Base-by-base conservation (phyloP, 148 eudicot species). In the Pouteria glomerata region DNA sequence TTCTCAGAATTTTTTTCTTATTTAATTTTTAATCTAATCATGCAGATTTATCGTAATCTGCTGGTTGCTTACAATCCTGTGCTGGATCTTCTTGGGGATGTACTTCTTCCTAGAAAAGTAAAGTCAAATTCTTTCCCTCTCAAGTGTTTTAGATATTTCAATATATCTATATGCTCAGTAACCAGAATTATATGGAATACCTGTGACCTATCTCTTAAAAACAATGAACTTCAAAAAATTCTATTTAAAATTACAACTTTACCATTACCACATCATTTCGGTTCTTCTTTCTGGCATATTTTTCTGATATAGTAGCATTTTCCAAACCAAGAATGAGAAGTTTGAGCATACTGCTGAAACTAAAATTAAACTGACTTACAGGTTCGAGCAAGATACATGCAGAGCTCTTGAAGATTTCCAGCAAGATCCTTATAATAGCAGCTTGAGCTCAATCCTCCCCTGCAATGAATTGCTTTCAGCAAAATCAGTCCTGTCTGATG, bases 371-470 rank as follows among this genome's bases (percentile, higher is more conserved):
- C n/a, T 47, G 30, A 33, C 42, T 61, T 21, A n/a, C 89, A 90
- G 96, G 52, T 87, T 90, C 52, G 73, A 89, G 1, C 77, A 75
- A 35, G 93, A 90, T 76, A 85, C 93, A 19, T 90, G 93, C 79
- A 83, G 82, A 42, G 96, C 90, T 35, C 81, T 90, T 29, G 80
- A 85, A 63, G 79, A 83, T 51, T 90, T 88, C 68, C 86, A 80
- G 70, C 70, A 70, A 62, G 70, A 88, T 77, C 93, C 93, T 10
- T 85, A 88, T 47, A 86, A 83, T 74, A 90, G 82, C 84, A 90
- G 89, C 82, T 72, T 90, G 82, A 83, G 90, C 79, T 84, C 85
- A 69, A 88, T 90, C 74, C 88, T 90, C 66, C 96, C 96, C 18
- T 90, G 96, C 30, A 72, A 83, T 31, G 82, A 86, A 41, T 73